Evolutionary conservation across 768 basidiomycete genomes (phyloP), one percentile per base, ranked within the genome.

Genomic region (Psilocybe azurescens): DNA sequence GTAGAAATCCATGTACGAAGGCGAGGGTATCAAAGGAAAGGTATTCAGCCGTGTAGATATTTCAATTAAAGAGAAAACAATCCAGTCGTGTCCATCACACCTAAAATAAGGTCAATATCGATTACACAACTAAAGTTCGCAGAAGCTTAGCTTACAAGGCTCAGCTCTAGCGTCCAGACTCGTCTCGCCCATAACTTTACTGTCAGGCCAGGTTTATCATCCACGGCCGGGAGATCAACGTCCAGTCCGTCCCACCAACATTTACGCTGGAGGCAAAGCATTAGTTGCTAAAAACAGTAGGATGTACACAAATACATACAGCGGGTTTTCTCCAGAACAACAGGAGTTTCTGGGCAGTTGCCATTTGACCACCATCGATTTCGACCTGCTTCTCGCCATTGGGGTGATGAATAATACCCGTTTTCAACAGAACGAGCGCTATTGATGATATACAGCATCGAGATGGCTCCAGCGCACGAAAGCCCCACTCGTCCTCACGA

Each of bases 181-280:
- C 97, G 81, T 60, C 97, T 86, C 18, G 97, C 95, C 97, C 97
- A 99, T 50, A 99, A 83, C 77, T 98, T 98, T 67, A 96, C 85
- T 9, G 75, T 78, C 68, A 83, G 79, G 8, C 83, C 78, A 6
- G 82, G 70, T 54, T 85, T 76, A 39, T 82, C 82, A 3, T 79
- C 86, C 1, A 79, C 73, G 3, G 83, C 80, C 7, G 90, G 86
- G 47, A 98, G 72, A 57, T 97, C 93, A 18, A 97, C 88, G 66
- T 97, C 95, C 41, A 95, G 82, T 10, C 97, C 97, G 69, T 99
- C 97, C 97, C 97, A 99, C 97, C 97, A 99, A 77, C 97, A 99
- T 80, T 99, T 99, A 46, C 97, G 84, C 96, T 98, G 62, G n/a
- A 60, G 59, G 48, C 53, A 66, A 13, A 9, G 59, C 63, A 59